phyloP scores from a whole-genome alignment of 805 yeast species.

The Ogataea polymorpha region DNA sequence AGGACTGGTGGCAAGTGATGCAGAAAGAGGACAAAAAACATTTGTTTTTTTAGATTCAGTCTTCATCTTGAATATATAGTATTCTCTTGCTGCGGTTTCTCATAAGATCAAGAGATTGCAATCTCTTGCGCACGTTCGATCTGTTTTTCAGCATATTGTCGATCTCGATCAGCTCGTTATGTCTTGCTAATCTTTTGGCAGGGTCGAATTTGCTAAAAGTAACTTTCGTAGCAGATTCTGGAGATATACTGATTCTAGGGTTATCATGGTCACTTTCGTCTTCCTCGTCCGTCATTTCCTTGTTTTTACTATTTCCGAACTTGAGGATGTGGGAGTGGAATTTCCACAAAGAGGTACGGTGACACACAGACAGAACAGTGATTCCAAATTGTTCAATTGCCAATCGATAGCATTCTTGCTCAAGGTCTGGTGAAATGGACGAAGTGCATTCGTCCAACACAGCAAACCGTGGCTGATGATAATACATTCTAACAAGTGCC shows the following conservation, averaged over 20 bases:
- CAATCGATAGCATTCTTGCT: conserved; percentile 79
- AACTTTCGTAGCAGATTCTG: conserved; percentile 11
- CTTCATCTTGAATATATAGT: conserved; percentile 26
- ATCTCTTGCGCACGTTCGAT: conserved; percentile 61
- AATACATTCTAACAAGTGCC: conserved; percentile 90
- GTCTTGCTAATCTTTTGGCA: conserved; percentile 64
- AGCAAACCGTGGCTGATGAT: conserved; percentile 90
- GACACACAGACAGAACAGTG: conserved; percentile 86
- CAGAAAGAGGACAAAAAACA: conserved; percentile 40
- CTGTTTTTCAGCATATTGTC: conserved; percentile 71
- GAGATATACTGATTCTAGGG: conserved; percentile 19
- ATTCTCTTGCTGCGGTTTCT: conserved; percentile 24
- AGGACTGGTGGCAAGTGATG: conserved; percentile 51
- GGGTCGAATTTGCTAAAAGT: conserved; percentile 64
- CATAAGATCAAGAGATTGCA: conserved; percentile 48
- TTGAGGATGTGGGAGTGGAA: conserved; percentile 81
- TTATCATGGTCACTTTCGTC: conserved; percentile 3
- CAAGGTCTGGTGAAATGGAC: conserved; percentile 88
- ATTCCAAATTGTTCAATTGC: conserved; percentile 73
- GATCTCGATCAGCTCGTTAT: conserved; percentile 69
- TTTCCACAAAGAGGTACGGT: conserved; percentile 88
- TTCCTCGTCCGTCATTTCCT: conserved; percentile 1
- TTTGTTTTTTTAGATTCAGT: conserved; percentile 37
- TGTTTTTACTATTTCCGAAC: conserved; percentile 35
- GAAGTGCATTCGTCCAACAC: conserved; percentile 95